Percentiles rank a stretch among this genome's conserved stretches.
These are phyloP conservation scores for Lentinula detonsa DNA, from an alignment of 768 basidiomycete species.

Conservation along the genomic window DNA sequence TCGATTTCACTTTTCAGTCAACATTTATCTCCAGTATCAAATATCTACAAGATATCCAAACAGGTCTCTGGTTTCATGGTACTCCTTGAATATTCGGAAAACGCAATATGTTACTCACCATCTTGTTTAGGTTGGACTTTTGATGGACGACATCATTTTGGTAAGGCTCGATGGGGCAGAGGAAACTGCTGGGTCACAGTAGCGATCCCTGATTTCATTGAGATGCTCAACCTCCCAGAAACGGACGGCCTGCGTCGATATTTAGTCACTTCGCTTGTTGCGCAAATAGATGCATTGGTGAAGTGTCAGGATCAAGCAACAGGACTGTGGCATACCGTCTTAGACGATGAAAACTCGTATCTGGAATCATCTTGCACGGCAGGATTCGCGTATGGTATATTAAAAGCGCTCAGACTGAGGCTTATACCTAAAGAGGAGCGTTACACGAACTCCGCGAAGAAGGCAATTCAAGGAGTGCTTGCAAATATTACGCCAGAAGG, in stretches of 20 bases:
- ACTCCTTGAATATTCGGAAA: constrained; percentile 9
- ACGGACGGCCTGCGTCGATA: constrained; percentile 36
- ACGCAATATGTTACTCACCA: neutral
- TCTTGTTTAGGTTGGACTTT: constrained; percentile 36
- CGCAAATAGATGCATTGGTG: constrained; percentile 45
- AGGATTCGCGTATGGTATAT: constrained; percentile 42
- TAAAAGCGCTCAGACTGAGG: constrained; percentile 35
- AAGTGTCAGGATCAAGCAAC: constrained; percentile 34
- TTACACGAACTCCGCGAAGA: constrained; percentile 29
- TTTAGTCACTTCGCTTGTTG: constrained; percentile 31
- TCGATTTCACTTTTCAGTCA: neutral
- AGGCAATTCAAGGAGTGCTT: constrained; percentile 36
- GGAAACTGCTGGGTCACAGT: constrained; percentile 52
- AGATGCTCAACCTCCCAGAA: constrained; percentile 32
- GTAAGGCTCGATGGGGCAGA: constrained; percentile 43
- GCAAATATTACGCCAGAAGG: constrained; percentile 38
- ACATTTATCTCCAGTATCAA: constrained; percentile 24
- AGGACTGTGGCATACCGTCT: constrained; percentile 50
- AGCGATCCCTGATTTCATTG: constrained; percentile 42
- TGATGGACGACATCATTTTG: constrained; percentile 40
- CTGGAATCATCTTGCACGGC: constrained; percentile 44
- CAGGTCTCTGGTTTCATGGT: constrained; percentile 46
- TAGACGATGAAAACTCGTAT: constrained; percentile 42
- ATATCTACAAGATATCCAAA: constrained; percentile 37
- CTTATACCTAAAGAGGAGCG: constrained; percentile 33